Evolutionary conservation across 441 rosid species (phyloP).

Genomic region (Pelargonium citronellum): DNA sequence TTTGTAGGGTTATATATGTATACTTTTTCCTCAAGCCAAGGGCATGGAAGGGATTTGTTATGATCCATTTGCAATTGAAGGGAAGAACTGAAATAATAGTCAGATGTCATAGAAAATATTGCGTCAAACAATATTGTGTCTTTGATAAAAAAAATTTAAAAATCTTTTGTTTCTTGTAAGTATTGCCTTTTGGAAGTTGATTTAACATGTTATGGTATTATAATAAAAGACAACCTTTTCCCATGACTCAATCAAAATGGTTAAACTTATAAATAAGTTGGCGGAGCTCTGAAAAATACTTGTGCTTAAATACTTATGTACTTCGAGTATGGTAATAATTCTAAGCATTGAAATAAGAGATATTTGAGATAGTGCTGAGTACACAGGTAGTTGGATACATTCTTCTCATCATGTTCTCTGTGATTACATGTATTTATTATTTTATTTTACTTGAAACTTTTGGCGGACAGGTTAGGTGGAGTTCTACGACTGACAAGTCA

Average conservation of each 20-base stretch:
- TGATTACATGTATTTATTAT: neutral
- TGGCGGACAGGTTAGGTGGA: constrained; percentile 69
- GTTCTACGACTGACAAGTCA: constrained; percentile 56
- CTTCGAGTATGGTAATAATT: no score
- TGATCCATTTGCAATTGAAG: neutral
- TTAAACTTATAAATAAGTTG: neutral
- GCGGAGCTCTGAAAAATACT: neutral
- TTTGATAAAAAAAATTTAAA: neutral
- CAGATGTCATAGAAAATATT: neutral
- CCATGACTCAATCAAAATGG: neutral
- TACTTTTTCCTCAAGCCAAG: no score
- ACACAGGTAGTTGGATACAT: neutral
- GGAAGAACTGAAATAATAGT: neutral
- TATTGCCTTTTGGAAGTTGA: neutral
- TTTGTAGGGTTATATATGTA: no score
- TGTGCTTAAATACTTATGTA: no score
- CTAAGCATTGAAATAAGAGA: no score
- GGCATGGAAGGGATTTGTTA: no score
- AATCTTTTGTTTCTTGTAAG: neutral
- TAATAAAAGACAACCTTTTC: neutral
- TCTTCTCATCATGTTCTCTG: neutral
- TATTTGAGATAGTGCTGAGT: no score
- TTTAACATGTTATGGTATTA: neutral
- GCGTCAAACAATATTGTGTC: neutral
- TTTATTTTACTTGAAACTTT: neutral